Conservation (phyloP, 352 stramenopile species). For the Globisporangium emineosum region DNA sequence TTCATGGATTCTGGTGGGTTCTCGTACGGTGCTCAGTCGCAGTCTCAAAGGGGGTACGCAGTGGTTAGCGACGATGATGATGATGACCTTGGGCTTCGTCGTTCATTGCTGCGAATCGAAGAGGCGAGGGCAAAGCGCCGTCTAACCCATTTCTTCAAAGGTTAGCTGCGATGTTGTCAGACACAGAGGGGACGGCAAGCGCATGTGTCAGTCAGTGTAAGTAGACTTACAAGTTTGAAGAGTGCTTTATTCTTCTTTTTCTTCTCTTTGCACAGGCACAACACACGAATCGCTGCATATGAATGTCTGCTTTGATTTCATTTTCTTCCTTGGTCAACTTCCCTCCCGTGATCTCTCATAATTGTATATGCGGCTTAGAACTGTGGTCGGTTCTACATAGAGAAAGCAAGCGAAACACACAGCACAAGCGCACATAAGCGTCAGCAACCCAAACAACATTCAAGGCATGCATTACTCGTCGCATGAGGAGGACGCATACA, state of each 20-base stretch:
- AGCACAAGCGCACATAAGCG: constrained; percentile 7
- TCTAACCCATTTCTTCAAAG: constrained; percentile 18
- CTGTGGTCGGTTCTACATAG: constrained; percentile 20
- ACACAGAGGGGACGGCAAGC: constrained; percentile 12
- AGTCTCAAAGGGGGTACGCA: constrained; percentile 7
- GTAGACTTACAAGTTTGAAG: constrained; percentile 16
- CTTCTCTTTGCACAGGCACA: constrained; percentile 15
- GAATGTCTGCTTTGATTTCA: constrained; percentile 1
- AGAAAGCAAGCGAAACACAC: background rate
- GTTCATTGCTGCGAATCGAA: constrained; percentile 39
- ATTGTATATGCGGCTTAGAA: constrained; percentile 21
- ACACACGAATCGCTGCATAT: constrained; percentile 10
- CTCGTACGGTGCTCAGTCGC: constrained; percentile 1
- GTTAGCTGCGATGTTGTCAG: background rate
- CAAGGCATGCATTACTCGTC: background rate
- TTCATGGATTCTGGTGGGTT: constrained; percentile 1
- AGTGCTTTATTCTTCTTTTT: constrained; percentile 18
- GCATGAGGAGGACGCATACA: background rate
- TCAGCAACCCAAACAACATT: background rate
- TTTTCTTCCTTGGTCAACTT: background rate
- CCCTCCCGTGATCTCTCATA: constrained; percentile 11
- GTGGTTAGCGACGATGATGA: constrained; percentile 18
- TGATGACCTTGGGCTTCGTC: constrained; percentile 20
- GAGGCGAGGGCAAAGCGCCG: constrained; percentile 43
- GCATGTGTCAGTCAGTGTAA: constrained; percentile 14